phyloP scores from a whole-genome alignment of 495 filamentous ascomycete genomes.

The Chaetomidium leptoderma region DNA sequence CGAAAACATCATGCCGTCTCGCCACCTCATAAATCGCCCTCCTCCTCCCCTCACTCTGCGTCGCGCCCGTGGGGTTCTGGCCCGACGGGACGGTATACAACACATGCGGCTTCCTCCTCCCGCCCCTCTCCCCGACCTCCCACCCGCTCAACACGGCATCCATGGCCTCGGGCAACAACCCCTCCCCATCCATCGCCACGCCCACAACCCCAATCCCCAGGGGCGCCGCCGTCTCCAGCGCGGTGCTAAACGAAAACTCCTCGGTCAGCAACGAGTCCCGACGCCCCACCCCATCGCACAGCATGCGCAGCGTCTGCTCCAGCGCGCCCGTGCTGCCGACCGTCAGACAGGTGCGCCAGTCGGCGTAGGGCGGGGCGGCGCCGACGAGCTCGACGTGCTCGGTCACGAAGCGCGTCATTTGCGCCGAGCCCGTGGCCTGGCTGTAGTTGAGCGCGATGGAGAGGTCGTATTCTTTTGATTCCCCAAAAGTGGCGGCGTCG shows the following conservation, averaged over 20 bases:
- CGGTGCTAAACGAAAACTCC: constrained; percentile 79
- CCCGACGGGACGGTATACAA: constrained; percentile 83
- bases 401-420: constrained; percentile 80
- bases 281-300: constrained; percentile 56
- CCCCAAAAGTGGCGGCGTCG: constrained; percentile 58
- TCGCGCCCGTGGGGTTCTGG: constrained; percentile 91
- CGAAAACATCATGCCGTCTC: constrained; percentile 77
- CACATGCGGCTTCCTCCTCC: constrained; percentile 65
- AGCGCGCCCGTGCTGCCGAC: constrained; percentile 74
- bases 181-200: constrained; percentile 74
- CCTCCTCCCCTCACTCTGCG: constrained; percentile 62
- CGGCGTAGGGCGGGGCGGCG: constrained; percentile 62
- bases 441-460: constrained; percentile 85
- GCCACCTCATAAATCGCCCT: constrained; percentile 69
- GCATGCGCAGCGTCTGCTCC: constrained; percentile 73
- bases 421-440: constrained; percentile 77
- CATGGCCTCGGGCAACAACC: constrained; percentile 61
- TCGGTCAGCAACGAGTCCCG: constrained; percentile 75
- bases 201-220: constrained; percentile 69
- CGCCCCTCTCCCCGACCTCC: constrained; percentile 52
- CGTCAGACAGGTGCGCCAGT: constrained; percentile 75
- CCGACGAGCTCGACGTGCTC: constrained; percentile 87
- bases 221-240: constrained; percentile 74
- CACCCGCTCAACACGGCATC: constrained; percentile 65
- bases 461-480: constrained; percentile 66